phyloP scores from a whole-genome alignment of 768 basidiomycete species.

The Tricholoma saponaceum region DNA sequence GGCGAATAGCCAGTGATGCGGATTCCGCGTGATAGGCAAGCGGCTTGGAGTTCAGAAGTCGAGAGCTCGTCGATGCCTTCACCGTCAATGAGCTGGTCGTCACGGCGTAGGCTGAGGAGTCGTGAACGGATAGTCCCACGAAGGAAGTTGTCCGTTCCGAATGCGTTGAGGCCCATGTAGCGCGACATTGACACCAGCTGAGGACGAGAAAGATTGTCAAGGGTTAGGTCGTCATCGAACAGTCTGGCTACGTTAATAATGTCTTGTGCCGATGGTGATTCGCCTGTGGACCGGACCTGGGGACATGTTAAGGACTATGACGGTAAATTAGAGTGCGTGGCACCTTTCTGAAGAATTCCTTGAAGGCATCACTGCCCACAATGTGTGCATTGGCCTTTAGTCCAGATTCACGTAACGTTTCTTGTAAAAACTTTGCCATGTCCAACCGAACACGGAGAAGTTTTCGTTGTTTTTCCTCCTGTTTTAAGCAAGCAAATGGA shows the following conservation, averaged over 20 bases:
- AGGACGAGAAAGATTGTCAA: slow-evolving; percentile 97
- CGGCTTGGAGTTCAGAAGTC: slow-evolving; percentile 87
- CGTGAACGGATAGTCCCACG: slow-evolving; percentile 86
- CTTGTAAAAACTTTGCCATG: slow-evolving; percentile 99
- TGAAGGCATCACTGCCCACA: slow-evolving; percentile 92
- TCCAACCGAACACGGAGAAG: slow-evolving; percentile 90
- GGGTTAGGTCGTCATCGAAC: slow-evolving; percentile 95
- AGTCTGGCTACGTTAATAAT: slow-evolving; percentile 93
- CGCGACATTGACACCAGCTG: slow-evolving; percentile 96
- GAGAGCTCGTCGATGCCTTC: slow-evolving; percentile 92
- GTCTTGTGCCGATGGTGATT: slow-evolving; percentile 84
- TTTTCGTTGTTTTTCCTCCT: slow-evolving; percentile 98
- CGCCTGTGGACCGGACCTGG: slow-evolving; percentile 91
- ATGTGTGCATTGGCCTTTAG: slow-evolving; percentile 92
- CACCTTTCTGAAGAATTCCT: slow-evolving; percentile 98
- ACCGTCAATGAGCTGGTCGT: slow-evolving; percentile 87
- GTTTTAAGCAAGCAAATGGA: background rate
- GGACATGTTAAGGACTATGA: background rate
- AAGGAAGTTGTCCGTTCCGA: slow-evolving; percentile 98
- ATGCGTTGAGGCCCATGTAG: slow-evolving; percentile 98
- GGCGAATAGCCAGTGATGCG: slow-evolving; percentile 85
- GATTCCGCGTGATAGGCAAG: slow-evolving; percentile 93
- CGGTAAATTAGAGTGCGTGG: background rate
- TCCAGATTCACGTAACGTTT: slow-evolving; percentile 92
- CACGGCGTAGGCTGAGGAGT: slow-evolving; percentile 77